Base-by-base conservation (phyloP, 768 basidiomycete species). In the Leucocoprinus birnbaumii region DNA sequence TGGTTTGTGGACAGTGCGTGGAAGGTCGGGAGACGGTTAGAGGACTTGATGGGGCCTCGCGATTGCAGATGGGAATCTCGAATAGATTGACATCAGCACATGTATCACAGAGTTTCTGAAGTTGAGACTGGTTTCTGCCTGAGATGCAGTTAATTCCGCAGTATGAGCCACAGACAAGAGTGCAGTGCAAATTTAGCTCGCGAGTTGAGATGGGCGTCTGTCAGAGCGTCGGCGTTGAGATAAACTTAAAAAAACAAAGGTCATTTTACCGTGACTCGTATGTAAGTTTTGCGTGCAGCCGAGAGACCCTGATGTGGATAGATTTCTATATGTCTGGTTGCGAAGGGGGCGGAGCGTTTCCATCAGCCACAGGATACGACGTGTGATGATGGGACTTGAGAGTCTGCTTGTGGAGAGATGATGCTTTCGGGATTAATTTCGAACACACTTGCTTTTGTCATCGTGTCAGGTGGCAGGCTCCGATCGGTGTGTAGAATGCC, bases 311-410 rank as follows among this genome's bases (percentile, higher is more conserved):
- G 40, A 19, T 42, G 21, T 45, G 21, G 18, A 16, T 35, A 31
- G 7, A 25, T 7, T 19, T 44, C 25, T 37, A 35, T 31, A 5
- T 31, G 31, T 31, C 11, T 35, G 48, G 53, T 55, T 40, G 37
- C 46, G 45, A 55, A 46, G 46, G 53, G 35, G 31, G 5, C 11
- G 40, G 53, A 18, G 37, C 13, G 54, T 55, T 49, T 55, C 54
- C 54, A 55, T 55, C 54, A 48, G 46, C 44, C 9, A 31, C 13
- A 31, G 21, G n/a, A 46, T 26, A 9, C 24, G 46, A 55, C 35
- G 47, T 47, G 53, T 48, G 53, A 55, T 55, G 53, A 40, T 41
- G 45, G 19, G 43, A 42, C 31, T 11, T 21, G 24, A 42, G 3
- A 41, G 19, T 46, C 14, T 26, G 44, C 25, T 45, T 40, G 50